A percentile compares a stretch with the other conserved stretches of the same genome.
phyloP scores from a whole-genome alignment of 192 early-diverging fungal species.

The Polychytrium aggregatum region DNA sequence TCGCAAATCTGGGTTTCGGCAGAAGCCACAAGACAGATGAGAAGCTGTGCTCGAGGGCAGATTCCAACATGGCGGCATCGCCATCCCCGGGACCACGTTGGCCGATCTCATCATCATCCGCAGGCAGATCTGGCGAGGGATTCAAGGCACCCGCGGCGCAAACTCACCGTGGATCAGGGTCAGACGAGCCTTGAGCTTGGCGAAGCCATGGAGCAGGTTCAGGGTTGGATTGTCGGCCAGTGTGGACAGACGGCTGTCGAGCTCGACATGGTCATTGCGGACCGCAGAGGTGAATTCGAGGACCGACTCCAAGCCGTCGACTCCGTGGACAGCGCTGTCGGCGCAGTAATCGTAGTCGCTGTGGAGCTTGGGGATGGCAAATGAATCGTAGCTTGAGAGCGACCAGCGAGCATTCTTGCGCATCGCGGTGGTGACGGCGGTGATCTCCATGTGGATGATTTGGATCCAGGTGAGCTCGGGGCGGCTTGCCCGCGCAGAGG shows the following conservation, averaged over 20 bases:
- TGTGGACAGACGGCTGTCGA: background rate
- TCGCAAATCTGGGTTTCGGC: constrained; percentile 19
- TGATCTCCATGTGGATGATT: constrained; percentile 64
- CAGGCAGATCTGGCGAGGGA: background rate
- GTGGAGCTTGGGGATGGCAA: background rate
- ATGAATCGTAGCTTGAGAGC: constrained; percentile 11
- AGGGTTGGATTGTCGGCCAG: constrained; percentile 38
- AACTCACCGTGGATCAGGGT: constrained; percentile 20
- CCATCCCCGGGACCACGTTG: no score
- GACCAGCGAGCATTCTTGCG: constrained; percentile 73
- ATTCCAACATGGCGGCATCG: no score
- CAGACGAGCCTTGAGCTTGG: constrained; percentile 46
- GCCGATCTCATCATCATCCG: no score
- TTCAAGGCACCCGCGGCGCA: background rate
- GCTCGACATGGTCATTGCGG: background rate
- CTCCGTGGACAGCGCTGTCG: constrained; percentile 4
- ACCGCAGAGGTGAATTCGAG: constrained; percentile 1
- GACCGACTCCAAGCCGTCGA: constrained; percentile 9
- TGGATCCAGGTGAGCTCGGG: constrained; percentile 57
- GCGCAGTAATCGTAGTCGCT: constrained; percentile 9
- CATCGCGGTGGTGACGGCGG: constrained; percentile 65
- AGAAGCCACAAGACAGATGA: no score
- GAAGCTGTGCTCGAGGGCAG: no score
- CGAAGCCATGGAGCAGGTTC: constrained; percentile 62
- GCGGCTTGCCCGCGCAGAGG: no score